Evolutionary conservation across 148 eudicot species (phyloP).

Genomic region (Cornus florida): DNA sequence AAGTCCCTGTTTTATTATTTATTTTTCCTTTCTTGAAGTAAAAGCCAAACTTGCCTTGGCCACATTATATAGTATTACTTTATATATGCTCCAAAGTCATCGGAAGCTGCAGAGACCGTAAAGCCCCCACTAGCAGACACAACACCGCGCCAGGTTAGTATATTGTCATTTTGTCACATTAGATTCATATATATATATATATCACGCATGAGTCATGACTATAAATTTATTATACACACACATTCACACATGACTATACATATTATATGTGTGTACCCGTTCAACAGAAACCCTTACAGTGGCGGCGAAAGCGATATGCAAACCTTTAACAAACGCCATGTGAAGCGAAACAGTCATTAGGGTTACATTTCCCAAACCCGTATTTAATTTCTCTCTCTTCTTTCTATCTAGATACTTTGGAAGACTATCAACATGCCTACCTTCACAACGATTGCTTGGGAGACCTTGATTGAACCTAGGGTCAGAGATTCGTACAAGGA

Average conservation of each 20-base stretch:
- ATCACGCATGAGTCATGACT: not conserved
- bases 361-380: not conserved
- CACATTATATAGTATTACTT: too few species aligned
- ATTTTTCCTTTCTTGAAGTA: not conserved
- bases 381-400: not conserved
- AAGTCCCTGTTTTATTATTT: too few species aligned
- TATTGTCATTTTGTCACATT: not conserved
- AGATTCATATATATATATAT: not conserved
- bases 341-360: not conserved
- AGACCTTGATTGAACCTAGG: slow-evolving; percentile 30
- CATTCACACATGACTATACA: not conserved
- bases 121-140: not conserved
- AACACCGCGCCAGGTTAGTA: not conserved
- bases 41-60: not conserved
- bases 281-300: slow-evolving; percentile 8
- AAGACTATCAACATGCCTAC: slow-evolving; percentile 30
- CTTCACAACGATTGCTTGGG: slow-evolving; percentile 27
- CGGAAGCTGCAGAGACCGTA: not conserved
- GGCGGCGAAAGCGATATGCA: slow-evolving; percentile 4
- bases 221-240: too few species aligned
- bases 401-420: not conserved
- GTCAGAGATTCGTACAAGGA: slow-evolving; percentile 7
- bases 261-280: too few species aligned
- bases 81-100: slow-evolving; percentile 2
- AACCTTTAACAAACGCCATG: not conserved